phyloP scores from a whole-genome alignment of 1,139 yeast genomes.

The Diutina pseudorugosa region DNA sequence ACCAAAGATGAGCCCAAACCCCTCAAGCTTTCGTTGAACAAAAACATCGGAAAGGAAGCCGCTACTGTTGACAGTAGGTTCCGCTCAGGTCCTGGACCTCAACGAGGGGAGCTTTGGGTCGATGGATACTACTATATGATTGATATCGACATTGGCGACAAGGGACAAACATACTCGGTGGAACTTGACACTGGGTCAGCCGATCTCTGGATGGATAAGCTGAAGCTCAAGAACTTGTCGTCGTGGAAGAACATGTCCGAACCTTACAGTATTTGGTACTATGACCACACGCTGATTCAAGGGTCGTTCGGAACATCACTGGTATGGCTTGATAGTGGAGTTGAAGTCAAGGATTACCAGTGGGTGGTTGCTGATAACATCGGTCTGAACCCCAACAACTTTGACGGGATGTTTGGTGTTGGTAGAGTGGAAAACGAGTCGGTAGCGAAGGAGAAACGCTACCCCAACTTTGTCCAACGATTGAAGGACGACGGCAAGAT shows the following conservation, averaged over 20 bases:
- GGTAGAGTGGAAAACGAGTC: conserved; percentile 1
- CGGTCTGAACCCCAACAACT: neutral
- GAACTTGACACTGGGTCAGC: conserved; percentile 8
- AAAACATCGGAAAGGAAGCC: too few species aligned
- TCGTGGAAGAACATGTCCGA: conserved; percentile 6
- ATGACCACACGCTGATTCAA: conserved; percentile 4
- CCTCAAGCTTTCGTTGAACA: neutral
- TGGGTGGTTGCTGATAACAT: conserved; percentile 6
- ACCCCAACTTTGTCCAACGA: neutral
- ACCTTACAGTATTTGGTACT: conserved; percentile 5
- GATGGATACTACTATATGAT: neutral
- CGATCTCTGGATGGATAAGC: conserved; percentile 7
- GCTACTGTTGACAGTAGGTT: neutral
- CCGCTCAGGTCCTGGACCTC: too few species aligned
- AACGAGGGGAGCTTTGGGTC: neutral
- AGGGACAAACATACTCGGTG: conserved; percentile 6
- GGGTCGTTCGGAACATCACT: conserved; percentile 7
- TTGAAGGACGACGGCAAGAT: neutral
- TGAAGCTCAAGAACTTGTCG: neutral
- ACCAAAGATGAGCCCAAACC: neutral
- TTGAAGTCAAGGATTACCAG: conserved; percentile 6
- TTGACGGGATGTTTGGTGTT: conserved; percentile 7
- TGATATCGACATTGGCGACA: conserved; percentile 1
- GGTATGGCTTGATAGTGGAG: neutral
- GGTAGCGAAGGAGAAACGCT: neutral